A percentile compares a stretch with the other conserved stretches of the same genome.
Conservation (phyloP, 306 rosid species). For the Vigna mungo region DNA sequence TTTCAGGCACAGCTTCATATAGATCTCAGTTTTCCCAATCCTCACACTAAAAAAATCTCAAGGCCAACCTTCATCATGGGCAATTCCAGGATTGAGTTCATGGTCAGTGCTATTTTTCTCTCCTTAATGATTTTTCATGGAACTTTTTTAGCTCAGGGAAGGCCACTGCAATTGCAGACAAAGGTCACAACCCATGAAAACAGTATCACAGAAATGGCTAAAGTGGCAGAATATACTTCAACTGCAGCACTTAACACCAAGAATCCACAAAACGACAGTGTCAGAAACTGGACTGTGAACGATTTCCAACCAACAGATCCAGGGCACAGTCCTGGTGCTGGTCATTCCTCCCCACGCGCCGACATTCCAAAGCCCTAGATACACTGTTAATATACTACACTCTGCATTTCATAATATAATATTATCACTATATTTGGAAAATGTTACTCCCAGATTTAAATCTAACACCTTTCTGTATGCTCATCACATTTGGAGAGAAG, state of each 20-base stretch:
- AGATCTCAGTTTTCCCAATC: neutral
- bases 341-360: conserved; percentile 55
- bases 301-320: conserved; percentile 68
- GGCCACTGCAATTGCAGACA: conserved; percentile 39
- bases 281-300: conserved; percentile 16
- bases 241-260: neutral
- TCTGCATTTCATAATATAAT: neutral
- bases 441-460: neutral
- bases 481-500: neutral
- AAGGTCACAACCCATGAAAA: conserved; percentile 6
- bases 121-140: conserved; percentile 44
- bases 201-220: conserved; percentile 5
- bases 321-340: conserved; percentile 84
- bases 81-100: conserved; percentile 37
- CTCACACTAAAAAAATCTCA: neutral
- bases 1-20: conserved; percentile 12
- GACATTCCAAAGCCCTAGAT: conserved; percentile 45
- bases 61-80: conserved; percentile 42
- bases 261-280: neutral
- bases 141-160: conserved; percentile 44
- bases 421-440: neutral
- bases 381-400: no score
- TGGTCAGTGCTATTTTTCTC: conserved; percentile 40
- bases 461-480: neutral
- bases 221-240: neutral